A percentile compares a stretch with the other conserved stretches of the same genome.
phyloP scores from a whole-genome alignment of 2,329 filamentous ascomycete genomes.

The Pseudogymnoascus sp. region DNA sequence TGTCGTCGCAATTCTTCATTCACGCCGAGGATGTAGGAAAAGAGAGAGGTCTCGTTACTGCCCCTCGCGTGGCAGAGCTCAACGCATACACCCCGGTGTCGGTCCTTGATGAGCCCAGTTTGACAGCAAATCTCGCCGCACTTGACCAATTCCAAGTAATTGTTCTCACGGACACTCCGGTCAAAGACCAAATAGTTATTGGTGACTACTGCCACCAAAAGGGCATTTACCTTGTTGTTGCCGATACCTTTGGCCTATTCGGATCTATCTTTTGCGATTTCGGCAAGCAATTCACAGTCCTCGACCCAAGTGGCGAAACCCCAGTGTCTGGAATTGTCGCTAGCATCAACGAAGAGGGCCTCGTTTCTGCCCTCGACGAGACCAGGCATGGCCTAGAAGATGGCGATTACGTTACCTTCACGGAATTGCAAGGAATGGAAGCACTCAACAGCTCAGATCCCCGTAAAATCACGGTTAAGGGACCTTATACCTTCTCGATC shows the following conservation, averaged over 20 bases:
- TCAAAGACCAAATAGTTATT: conserved; percentile 73
- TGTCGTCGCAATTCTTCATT: conserved; percentile 97
- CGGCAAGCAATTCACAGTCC: conserved; percentile 83
- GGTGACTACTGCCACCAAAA: conserved; percentile 92
- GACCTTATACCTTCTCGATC: conserved; percentile 94
- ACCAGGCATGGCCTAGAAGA: conserved; percentile 92
- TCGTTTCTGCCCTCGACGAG: conserved; percentile 91
- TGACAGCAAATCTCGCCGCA: conserved; percentile 68
- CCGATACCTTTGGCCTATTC: conserved; percentile 89
- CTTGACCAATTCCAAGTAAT: conserved; percentile 89
- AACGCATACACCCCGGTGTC: conserved; percentile 93
- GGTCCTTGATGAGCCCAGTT: conserved; percentile 56
- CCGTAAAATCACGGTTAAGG: conserved; percentile 86
- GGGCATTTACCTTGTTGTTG: conserved; percentile 79
- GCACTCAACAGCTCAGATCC: conserved; percentile 73
- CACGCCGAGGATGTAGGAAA: conserved; percentile 82
- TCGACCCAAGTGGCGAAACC: conserved; percentile 85
- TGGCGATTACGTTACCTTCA: conserved; percentile 92
- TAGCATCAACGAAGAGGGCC: conserved; percentile 76
- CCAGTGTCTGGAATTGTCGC: conserved; percentile 82
- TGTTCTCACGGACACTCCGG: conserved; percentile 75
- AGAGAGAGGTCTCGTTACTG: conserved; percentile 77
- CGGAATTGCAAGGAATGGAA: conserved; percentile 89
- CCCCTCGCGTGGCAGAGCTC: conserved; percentile 82
- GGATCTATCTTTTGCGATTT: conserved; percentile 97